Evolutionary conservation across 148 eudicot genomes (phyloP), one percentile per base, ranked within the genome.

Genomic region (Polygonum aviculare): DNA sequence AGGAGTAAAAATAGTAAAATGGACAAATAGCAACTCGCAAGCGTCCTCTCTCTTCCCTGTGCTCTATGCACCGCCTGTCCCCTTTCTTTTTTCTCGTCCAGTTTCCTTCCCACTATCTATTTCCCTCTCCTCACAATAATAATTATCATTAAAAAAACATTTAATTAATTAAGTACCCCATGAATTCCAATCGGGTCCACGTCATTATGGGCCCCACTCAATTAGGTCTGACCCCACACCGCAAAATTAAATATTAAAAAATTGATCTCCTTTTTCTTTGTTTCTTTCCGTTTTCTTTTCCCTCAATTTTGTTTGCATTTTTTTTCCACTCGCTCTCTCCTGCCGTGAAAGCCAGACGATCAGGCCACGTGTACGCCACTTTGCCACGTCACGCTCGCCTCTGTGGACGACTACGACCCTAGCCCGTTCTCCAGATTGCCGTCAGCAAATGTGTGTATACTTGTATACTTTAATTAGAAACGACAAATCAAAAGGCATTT

Each of bases 41-140:
- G 72, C 72, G 72, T 67, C 71, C 71, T 65, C 71, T 67, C 72
- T 67, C 72, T 67, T 67, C 72, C 72, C 72, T 67, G 72, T 67
- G 72, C 72, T 67, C 72, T 67, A 67, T 67, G 72, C 72, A 67
- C 72, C 72, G 72, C 72, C 72, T 67, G 72, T 67, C 44, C 44
- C 72, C 72, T 67, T 67, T 38, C 41, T 67, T 16, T 67, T 36
- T 67, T 67, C 45, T 67, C 72, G 36, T 36, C 72, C 72, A 36
- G 72, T 67, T 67, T 67, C 72, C 72, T 67, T 67, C 41, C 72
- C 72, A 67, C 72, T 67, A 67, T 67, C 72, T 67, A 67, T 67
- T 67, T 67, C 44, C 41, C 18, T 3, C 15, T 36, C 15, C 38
- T 31, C 39, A 6, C 2, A 63, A 33, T 15, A 67, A 35, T 35